These are phyloP conservation scores for Calonectria fujianensis DNA, from an alignment of 2,329 filamentous ascomycete genomes.

Conservation along the genomic window DNA sequence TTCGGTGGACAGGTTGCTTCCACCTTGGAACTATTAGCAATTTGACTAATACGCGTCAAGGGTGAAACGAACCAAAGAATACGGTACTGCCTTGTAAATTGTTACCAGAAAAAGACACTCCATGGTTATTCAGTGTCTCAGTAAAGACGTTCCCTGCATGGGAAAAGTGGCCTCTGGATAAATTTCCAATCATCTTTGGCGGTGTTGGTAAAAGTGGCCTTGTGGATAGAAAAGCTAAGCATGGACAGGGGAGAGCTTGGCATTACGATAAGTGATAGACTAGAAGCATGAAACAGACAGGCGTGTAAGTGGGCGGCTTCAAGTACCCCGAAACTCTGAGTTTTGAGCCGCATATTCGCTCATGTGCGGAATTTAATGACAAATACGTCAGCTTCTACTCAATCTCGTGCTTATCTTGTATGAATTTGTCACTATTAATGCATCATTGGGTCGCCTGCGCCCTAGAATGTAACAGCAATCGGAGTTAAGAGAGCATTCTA, in stretches of 20 bases:
- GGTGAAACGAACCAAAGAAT: neutral
- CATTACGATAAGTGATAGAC: neutral
- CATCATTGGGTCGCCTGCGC: neutral
- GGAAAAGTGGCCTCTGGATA: constrained; percentile 11
- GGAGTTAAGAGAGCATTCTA: neutral
- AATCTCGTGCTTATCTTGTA: neutral
- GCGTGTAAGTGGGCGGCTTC: neutral
- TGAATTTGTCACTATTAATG: neutral
- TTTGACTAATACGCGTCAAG: too few relatives aligned
- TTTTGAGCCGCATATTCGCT: neutral
- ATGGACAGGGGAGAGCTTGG: neutral
- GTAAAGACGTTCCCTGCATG: constrained; percentile 7
- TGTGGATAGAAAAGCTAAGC: neutral
- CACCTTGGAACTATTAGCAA: neutral
- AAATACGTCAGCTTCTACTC: neutral
- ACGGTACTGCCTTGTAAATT: neutral
- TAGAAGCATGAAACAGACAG: too few relatives aligned
- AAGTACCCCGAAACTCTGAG: neutral
- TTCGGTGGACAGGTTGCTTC: neutral
- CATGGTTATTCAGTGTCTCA: constrained; percentile 5
- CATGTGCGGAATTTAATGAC: neutral
- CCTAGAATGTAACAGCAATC: constrained; percentile 6
- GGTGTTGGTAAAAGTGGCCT: neutral
- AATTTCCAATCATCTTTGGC: neutral
- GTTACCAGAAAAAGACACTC: neutral